Conservation (phyloP, 1,284 basidiomycete species). For the Taiwanofungus camphoratus region DNA sequence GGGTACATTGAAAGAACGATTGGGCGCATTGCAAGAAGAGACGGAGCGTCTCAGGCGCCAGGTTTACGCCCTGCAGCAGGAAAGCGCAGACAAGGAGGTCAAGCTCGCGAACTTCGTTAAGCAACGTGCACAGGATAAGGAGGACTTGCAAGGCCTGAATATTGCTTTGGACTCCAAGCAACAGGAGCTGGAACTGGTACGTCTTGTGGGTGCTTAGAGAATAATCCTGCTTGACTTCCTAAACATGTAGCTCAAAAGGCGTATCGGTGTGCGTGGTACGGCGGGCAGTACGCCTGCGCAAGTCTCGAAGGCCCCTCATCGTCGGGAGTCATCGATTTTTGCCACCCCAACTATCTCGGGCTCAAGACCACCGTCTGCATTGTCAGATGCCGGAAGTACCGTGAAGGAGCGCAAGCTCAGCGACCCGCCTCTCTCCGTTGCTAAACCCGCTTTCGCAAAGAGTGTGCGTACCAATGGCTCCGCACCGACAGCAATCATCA, state of each 20-base stretch:
- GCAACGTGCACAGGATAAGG: conserved; percentile 62
- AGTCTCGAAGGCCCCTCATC: conserved; percentile 34
- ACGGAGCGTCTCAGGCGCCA: conserved; percentile 57
- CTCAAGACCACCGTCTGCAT: conserved; percentile 46
- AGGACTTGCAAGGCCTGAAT: conserved; percentile 76
- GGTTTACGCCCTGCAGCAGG: conserved; percentile 66
- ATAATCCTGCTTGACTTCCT: conserved; percentile 7
- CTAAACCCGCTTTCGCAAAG: conserved; percentile 36
- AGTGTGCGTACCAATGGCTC: conserved; percentile 43
- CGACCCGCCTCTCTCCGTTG: conserved; percentile 23
- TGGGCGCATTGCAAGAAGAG: conserved; percentile 52
- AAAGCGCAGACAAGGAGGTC: conserved; percentile 80
- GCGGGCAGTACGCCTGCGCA: conserved; percentile 56
- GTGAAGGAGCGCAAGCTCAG: conserved; percentile 25
- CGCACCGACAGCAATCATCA: conserved; percentile 14
- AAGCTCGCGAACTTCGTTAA: conserved; percentile 70
- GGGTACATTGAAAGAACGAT: conserved; percentile 40
- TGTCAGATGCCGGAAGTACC: conserved; percentile 47
- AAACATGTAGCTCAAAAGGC: conserved; percentile 65
- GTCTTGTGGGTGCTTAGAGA: conserved; percentile 24
- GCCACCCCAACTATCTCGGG: conserved; percentile 32
- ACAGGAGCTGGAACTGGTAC: conserved; percentile 81
- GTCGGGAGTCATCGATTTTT: conserved; percentile 51
- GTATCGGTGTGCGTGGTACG: conserved; percentile 54
- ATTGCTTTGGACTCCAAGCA: conserved; percentile 87